Conservation (phyloP, 2,329 filamentous ascomycete genomes). For the Penicillium sumatraense region DNA sequence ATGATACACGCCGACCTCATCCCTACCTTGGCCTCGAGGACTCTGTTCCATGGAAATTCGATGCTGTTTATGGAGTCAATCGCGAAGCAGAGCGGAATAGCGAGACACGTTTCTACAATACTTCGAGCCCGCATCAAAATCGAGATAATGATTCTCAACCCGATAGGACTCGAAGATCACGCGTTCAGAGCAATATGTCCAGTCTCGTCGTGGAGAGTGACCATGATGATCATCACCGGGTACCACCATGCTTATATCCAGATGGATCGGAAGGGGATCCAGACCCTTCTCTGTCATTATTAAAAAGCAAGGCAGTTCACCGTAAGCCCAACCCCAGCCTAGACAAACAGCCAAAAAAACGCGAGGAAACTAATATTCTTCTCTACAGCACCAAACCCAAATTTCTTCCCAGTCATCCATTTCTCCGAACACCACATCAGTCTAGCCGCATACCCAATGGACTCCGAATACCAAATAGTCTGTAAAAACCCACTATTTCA, state of each 20-base stretch:
- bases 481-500: constrained; percentile 36
- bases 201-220: constrained; percentile 23
- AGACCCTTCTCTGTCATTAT: constrained; percentile 7
- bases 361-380: not conserved
- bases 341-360: not conserved
- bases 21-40: not conserved
- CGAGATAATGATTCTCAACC: not conserved
- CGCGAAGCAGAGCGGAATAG: not conserved
- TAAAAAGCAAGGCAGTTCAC: constrained; percentile 13
- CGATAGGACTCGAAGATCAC: not conserved
- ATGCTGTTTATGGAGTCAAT: not conserved
- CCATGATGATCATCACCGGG: constrained; percentile 13
- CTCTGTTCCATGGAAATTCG: not conserved
- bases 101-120: not conserved
- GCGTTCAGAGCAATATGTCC: constrained; percentile 1
- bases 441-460: constrained; percentile 40
- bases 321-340: constrained; percentile 12
- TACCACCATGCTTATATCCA: constrained; percentile 4
- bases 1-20: not conserved
- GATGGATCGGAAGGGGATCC: constrained; percentile 14
- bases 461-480: constrained; percentile 35
- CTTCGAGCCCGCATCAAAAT: not conserved
- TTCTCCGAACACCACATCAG: constrained; percentile 47
- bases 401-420: constrained; percentile 46
- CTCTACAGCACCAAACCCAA: constrained; percentile 23